These are phyloP conservation scores for Scytalidium sp. DNA, from an alignment of 2,329 filamentous ascomycete genomes.

Conservation along the genomic window DNA sequence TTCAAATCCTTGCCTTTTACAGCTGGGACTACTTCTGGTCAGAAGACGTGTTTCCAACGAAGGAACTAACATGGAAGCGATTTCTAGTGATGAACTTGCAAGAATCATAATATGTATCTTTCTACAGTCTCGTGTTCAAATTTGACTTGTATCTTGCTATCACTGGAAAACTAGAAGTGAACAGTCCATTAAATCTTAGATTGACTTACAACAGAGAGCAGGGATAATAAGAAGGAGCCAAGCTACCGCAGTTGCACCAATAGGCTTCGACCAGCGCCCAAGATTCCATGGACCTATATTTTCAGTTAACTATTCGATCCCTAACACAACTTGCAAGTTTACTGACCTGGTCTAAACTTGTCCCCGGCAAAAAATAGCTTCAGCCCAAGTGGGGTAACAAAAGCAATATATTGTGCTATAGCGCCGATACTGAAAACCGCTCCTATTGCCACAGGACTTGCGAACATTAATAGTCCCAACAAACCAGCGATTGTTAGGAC, in stretches of 20 bases:
- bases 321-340: not conserved
- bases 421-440: conserved; percentile 70
- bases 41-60: too few species aligned
- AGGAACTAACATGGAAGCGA: not conserved
- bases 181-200: not conserved
- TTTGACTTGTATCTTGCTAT: too few species aligned
- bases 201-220: conserved; percentile 49
- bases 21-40: conserved; percentile 43
- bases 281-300: conserved; percentile 58
- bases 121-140: too few species aligned
- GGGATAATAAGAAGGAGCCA: conserved; percentile 68
- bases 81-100: not conserved
- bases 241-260: conserved; percentile 51
- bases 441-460: conserved; percentile 58
- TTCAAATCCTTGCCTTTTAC: conserved; percentile 52
- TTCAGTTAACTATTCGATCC: not conserved
- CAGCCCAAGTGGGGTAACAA: conserved; percentile 56
- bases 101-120: not conserved
- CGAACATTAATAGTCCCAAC: conserved; percentile 63
- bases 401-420: conserved; percentile 63
- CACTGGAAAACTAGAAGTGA: too few species aligned
- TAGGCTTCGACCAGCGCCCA: conserved; percentile 53
- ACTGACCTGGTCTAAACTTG: conserved; percentile 56
- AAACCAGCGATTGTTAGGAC: conserved; percentile 58
- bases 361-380: conserved; percentile 58